These are phyloP conservation scores for Niebla homalea DNA, from an alignment of 495 filamentous ascomycete genomes.

Conservation along the genomic window DNA sequence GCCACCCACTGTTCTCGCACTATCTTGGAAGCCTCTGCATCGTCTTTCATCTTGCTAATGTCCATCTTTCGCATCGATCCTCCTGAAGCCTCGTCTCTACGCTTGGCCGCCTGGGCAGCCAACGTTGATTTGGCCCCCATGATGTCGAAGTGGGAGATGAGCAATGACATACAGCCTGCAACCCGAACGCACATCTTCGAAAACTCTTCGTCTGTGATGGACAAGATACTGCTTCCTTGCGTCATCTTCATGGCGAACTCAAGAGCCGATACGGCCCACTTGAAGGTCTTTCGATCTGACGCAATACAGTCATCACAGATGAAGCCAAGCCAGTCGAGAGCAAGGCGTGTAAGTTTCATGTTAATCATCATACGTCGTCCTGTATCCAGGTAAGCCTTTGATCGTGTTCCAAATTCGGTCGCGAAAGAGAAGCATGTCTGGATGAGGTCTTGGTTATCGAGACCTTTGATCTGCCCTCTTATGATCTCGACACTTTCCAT, in stretches of 20 bases:
- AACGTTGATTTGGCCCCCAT: slow-evolving; percentile 90
- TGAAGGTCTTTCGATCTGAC: slow-evolving; percentile 89
- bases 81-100: slow-evolving; percentile 53
- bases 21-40: slow-evolving; percentile 65
- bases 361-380: slow-evolving; percentile 94
- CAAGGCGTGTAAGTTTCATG: slow-evolving; percentile 78
- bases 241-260: slow-evolving; percentile 98
- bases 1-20: slow-evolving; percentile 59
- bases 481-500: slow-evolving; percentile 98
- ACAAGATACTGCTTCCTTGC: slow-evolving; percentile 75
- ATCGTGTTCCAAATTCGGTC: slow-evolving; percentile 92
- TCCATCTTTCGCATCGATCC: slow-evolving; percentile 64
- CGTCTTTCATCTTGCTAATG: slow-evolving; percentile 62
- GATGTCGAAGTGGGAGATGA: slow-evolving; percentile 98
- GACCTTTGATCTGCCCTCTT: slow-evolving; percentile 63
- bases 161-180: slow-evolving; percentile 90
- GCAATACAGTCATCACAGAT: slow-evolving; percentile 94
- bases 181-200: slow-evolving; percentile 70
- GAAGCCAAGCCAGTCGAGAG: slow-evolving; percentile 94
- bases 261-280: slow-evolving; percentile 87
- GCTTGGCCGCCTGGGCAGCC: slow-evolving; percentile 83
- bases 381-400: slow-evolving; percentile 81
- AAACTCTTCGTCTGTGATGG: slow-evolving; percentile 77
- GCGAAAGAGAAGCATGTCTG: slow-evolving; percentile 99
- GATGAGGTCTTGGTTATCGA: slow-evolving; percentile 89